These are phyloP conservation scores for Suillus americanus DNA, from an alignment of 768 basidiomycete genomes.

Conservation along the genomic window DNA sequence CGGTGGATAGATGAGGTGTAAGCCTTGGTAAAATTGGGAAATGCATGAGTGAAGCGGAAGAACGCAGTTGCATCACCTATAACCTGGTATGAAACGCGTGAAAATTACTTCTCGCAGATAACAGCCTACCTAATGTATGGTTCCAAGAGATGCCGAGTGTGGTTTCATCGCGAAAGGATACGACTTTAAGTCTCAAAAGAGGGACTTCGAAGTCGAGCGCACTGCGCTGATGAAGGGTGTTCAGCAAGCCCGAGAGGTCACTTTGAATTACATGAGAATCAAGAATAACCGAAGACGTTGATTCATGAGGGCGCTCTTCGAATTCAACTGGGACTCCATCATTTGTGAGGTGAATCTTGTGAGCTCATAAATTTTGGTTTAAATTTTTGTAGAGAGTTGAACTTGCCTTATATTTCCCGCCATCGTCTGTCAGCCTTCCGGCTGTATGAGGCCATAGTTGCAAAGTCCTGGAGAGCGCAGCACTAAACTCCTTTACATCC, in stretches of 20 bases:
- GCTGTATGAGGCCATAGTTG: slow-evolving; percentile 28
- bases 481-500: slow-evolving; percentile 17
- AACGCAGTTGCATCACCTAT: slow-evolving; percentile 30
- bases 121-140: slow-evolving; percentile 29
- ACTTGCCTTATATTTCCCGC: slow-evolving; percentile 19
- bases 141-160: slow-evolving; percentile 35
- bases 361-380: neutral
- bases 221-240: slow-evolving; percentile 9
- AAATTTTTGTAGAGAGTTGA: neutral
- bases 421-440: slow-evolving; percentile 17
- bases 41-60: slow-evolving; percentile 28
- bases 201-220: slow-evolving; percentile 17
- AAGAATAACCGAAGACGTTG: slow-evolving; percentile 12
- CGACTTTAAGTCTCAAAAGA: slow-evolving; percentile 30
- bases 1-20: slow-evolving; percentile 5
- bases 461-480: slow-evolving; percentile 20
- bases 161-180: slow-evolving; percentile 23
- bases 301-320: slow-evolving; percentile 7
- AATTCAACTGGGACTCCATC: slow-evolving; percentile 16
- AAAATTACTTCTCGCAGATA: neutral
- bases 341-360: slow-evolving; percentile 25
- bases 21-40: slow-evolving; percentile 30
- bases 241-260: slow-evolving; percentile 18
- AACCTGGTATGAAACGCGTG: neutral
- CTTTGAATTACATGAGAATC: slow-evolving; percentile 28